A percentile compares a stretch with the other conserved stretches of the same genome.
Evolutionary conservation across 345 rosid species (phyloP).

Genomic region (Camelina laxa): DNA sequence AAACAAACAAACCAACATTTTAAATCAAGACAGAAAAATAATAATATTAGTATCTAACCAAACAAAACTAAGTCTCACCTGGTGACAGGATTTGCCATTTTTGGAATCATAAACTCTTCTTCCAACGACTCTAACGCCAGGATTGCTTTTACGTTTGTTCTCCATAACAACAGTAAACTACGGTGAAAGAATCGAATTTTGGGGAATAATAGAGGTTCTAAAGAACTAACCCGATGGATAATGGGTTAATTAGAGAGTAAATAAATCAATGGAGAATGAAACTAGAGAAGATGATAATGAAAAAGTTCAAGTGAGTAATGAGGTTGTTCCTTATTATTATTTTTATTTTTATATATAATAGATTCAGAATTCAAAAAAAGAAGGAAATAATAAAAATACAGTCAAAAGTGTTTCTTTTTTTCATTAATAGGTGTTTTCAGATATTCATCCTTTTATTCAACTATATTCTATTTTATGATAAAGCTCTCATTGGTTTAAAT

Average conservation of each 20-base stretch:
- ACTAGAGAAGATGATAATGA: background rate
- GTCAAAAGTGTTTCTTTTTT: too few relatives aligned
- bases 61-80: constrained; percentile 42
- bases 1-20: background rate
- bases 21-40: background rate
- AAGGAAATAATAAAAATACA: background rate
- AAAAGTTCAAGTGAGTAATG: background rate
- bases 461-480: background rate
- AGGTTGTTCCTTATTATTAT: background rate
- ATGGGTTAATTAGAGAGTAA: too few relatives aligned
- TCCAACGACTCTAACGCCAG: constrained; percentile 47
- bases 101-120: constrained; percentile 59
- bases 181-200: background rate
- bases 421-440: background rate
- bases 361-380: background rate
- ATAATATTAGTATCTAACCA: background rate
- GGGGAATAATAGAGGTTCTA: too few relatives aligned
- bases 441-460: background rate
- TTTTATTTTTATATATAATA: too few relatives aligned
- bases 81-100: constrained; percentile 76
- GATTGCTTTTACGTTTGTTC: background rate
- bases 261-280: too few relatives aligned
- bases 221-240: too few relatives aligned
- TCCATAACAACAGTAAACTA: background rate
- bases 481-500: background rate